Base-by-base conservation (phyloP, 2,329 filamentous ascomycete species). In the Diaporthe citrichinensis region DNA sequence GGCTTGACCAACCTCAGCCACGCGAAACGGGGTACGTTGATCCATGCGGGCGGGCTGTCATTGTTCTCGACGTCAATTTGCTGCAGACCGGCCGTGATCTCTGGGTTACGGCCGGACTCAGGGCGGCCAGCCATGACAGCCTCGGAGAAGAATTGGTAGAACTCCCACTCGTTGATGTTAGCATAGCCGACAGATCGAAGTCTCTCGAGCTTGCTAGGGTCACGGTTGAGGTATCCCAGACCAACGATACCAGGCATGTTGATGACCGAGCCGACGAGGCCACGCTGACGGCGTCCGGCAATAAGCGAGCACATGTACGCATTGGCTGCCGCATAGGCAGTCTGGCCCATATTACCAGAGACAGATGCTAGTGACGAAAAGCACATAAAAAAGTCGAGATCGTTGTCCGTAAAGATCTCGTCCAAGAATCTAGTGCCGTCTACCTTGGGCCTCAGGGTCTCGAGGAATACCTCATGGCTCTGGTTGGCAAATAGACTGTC, bases 321-420 rank as follows among this genome's bases (percentile, higher is more conserved):
- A 74, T 88, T 88, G 1, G 84, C 85, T 0, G 85, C 84, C 1
- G 80, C 78, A 74, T 89, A 89, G 74, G 84, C 86, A 17, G 80
- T 74, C 78, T 89, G 87, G 8, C 79, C 80, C 17, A 51, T 17
- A 71, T 81, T 82, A 10, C 83, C 82, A 1, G 74, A 65, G 8
- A 82, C 74, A 39, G 55, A 65, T 4, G 78, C 74, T 2, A 79
- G n/a, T 2, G 83, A 84, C 0, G 81, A 82, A 44, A 84, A 79
- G 15, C 80, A 49, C 67, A 84, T 76, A 72, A 84, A 80, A 75
- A 81, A 82, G 68, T 83, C 82, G 8, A 83, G 76, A 12, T 57
- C 20, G 15, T 75, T 41, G 14, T 78, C 51, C 20, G 65, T 31
- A 57, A 83, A 80, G 1, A 79, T 20, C 15, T 80, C 77, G 51